Conservation (phyloP, 768 basidiomycete species). For the Auricularia sp. region DNA sequence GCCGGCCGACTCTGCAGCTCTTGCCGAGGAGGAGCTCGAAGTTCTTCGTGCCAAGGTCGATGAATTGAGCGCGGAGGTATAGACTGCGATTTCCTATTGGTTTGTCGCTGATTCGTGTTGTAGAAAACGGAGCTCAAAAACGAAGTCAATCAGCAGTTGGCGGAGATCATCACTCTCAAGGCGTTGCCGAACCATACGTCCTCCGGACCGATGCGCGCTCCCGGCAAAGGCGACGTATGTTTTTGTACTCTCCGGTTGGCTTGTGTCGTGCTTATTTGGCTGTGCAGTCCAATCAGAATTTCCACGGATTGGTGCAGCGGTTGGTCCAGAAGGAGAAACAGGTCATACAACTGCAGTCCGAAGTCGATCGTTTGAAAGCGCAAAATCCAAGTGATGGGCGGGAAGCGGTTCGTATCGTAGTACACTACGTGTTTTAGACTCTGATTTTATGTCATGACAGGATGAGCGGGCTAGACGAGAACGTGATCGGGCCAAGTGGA, state of each 20-base stretch:
- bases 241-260: not conserved
- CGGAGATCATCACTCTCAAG: conserved; percentile 57
- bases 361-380: conserved; percentile 53
- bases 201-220: conserved; percentile 27
- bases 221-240: conserved; percentile 32
- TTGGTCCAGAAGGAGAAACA: conserved; percentile 81
- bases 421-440: not conserved
- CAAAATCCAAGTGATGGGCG: conserved; percentile 47
- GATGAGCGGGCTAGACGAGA: conserved; percentile 69
- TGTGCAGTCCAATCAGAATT: conserved; percentile 32
- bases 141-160: conserved; percentile 52
- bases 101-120: not conserved
- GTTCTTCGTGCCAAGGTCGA: conserved; percentile 50
- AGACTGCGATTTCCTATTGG: conserved; percentile 6
- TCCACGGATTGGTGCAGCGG: conserved; percentile 68
- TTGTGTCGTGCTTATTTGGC: not conserved
- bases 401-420: conserved; percentile 44
- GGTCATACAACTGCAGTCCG: conserved; percentile 60
- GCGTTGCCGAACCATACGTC: conserved; percentile 34
- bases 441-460: conserved; percentile 24
- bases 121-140: conserved; percentile 44
- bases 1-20: conserved; percentile 35
- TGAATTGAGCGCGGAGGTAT: conserved; percentile 56
- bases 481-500: conserved; percentile 65
- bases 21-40: conserved; percentile 54